phyloP scores from a whole-genome alignment of 78 protist species.

The Dictyostelium capitatum region DNA sequence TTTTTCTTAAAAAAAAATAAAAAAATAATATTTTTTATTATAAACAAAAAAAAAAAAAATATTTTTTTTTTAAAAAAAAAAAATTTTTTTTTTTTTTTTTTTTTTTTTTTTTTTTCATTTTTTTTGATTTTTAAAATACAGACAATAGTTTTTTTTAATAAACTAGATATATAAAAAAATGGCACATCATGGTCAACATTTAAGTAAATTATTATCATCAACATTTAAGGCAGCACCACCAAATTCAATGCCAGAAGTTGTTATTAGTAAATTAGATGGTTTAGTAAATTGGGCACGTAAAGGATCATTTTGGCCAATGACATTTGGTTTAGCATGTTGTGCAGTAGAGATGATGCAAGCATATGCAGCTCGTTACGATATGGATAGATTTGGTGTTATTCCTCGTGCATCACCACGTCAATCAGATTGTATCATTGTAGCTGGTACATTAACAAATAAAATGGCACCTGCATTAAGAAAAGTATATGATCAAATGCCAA shows the following conservation, averaged over 20 bases:
- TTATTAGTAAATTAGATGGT: conserved; percentile 86
- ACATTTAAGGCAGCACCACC: conserved; percentile 79
- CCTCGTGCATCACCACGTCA: conserved; percentile 96
- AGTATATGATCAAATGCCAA: conserved; percentile 96
- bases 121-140: neutral
- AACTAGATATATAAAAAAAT: neutral
- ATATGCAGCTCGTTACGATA: conserved; percentile 95
- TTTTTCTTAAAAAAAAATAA: too few relatives aligned
- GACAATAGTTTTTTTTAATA: neutral
- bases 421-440: conserved; percentile 97
- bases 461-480: conserved; percentile 98
- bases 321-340: conserved; percentile 99
- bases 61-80: neutral
- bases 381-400: conserved; percentile 97
- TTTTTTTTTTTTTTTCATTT: conserved; percentile 5
- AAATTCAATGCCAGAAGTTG: conserved; percentile 82
- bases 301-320: conserved; percentile 97
- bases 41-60: neutral
- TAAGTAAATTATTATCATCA: conserved; percentile 60
- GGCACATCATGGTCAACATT: conserved; percentile 45
- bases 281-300: conserved; percentile 94
- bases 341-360: conserved; percentile 99
- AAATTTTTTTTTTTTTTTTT: neutral
- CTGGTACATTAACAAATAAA: conserved; percentile 98
- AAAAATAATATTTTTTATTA: too few relatives aligned